Evolutionary conservation across 306 rosid species (phyloP).

Genomic region (Cicer cuneatum): DNA sequence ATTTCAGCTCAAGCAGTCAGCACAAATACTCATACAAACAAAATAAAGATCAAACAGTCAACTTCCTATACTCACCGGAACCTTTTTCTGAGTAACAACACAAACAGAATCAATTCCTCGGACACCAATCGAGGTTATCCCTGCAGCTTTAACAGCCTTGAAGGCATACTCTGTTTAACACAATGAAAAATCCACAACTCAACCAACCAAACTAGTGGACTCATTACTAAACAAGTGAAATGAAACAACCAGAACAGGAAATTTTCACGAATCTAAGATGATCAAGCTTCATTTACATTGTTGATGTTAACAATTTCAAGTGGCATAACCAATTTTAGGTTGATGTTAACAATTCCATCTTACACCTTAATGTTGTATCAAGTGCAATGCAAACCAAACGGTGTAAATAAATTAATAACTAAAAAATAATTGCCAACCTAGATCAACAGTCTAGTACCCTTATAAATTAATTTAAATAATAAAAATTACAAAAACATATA

Average conservation of each 20-base stretch:
- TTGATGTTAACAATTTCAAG: not conserved
- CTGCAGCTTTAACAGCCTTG: slow-evolving; percentile 96
- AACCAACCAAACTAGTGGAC: slow-evolving; percentile 33
- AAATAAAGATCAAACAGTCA: slow-evolving; percentile 29
- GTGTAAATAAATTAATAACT: not conserved
- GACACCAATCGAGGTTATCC: slow-evolving; percentile 92
- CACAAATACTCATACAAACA: slow-evolving; percentile 24
- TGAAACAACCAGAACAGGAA: slow-evolving; percentile 3
- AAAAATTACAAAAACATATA: not conserved
- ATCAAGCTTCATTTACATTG: slow-evolving; percentile 14
- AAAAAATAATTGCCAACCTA: slow-evolving; percentile 15
- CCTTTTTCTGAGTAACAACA: slow-evolving; percentile 98
- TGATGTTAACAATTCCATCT: not conserved
- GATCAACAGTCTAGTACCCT: slow-evolving; percentile 6
- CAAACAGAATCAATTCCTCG: slow-evolving; percentile 93
- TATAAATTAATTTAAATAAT: not conserved
- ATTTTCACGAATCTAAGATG: not conserved
- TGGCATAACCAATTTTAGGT: not conserved
- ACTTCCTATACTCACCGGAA: slow-evolving; percentile 73
- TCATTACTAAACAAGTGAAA: slow-evolving; percentile 34
- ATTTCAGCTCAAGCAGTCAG: slow-evolving; percentile 22
- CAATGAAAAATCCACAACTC: slow-evolving; percentile 45
- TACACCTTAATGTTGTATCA: not conserved
- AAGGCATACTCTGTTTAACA: slow-evolving; percentile 85
- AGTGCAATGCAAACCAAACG: slow-evolving; percentile 3